A percentile compares a stretch with the other conserved stretches of the same genome.
These are phyloP conservation scores for Handroanthus guayacan DNA, from an alignment of 257 asterid genomes.

Conservation along the genomic window DNA sequence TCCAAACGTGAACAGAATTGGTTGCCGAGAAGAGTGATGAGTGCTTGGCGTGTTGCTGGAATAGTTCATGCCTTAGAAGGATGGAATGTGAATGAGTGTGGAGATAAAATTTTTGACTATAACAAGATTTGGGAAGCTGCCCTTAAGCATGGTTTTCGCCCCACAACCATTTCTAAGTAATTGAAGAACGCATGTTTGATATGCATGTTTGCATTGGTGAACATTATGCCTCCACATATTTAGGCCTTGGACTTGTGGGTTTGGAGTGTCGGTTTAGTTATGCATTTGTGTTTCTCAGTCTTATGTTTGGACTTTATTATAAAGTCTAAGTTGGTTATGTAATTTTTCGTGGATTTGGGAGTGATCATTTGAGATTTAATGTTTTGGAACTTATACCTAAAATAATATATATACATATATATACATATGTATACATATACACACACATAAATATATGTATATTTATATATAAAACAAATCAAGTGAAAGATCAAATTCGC, in stretches of 20 bases:
- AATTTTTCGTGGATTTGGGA: not conserved
- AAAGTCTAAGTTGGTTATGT: conserved; percentile 2
- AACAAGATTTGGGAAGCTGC: conserved; percentile 64
- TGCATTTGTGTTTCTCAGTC: not conserved
- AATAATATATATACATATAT: too few relatives aligned
- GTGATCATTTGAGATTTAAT: not conserved
- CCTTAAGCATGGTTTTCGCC: conserved; percentile 71
- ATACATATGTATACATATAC: too few relatives aligned
- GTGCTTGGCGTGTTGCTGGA: conserved; percentile 82
- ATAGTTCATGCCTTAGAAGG: conserved; percentile 77
- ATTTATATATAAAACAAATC: too few relatives aligned
- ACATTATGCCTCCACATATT: not conserved
- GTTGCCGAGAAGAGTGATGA: conserved; percentile 77
- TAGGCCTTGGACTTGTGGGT: not conserved
- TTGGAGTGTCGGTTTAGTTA: not conserved
- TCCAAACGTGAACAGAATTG: conserved; percentile 54
- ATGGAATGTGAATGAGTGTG: conserved; percentile 77
- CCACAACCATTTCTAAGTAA: conserved; percentile 39
- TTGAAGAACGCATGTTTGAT: not conserved
- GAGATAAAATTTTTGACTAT: conserved; percentile 52
- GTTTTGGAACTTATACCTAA: too few relatives aligned
- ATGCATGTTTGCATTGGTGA: not conserved
- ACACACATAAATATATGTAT: too few relatives aligned
- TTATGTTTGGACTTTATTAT: conserved; percentile 11
- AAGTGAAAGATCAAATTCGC: too few relatives aligned